Percentiles rank a stretch among this genome's conserved stretches.
These are phyloP conservation scores for Verticillium longisporum DNA, from an alignment of 2,329 filamentous ascomycete species.

Conservation along the genomic window DNA sequence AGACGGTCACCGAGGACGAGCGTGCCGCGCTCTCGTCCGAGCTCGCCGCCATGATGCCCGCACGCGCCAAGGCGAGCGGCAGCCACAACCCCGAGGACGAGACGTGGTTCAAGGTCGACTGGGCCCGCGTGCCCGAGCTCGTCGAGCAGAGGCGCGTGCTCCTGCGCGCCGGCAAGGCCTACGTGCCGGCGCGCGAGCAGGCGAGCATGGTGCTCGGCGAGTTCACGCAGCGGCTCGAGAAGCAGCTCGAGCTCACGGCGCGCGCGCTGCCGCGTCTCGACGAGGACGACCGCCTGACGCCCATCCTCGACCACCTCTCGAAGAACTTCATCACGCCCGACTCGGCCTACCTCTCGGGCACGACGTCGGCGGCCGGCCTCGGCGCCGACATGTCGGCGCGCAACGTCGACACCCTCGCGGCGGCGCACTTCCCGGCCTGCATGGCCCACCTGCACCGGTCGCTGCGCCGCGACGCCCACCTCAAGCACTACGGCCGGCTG, in stretches of 20 bases:
- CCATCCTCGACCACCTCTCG: slow-evolving; percentile 69
- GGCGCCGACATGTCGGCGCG: slow-evolving; percentile 71
- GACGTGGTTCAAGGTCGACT: slow-evolving; percentile 93
- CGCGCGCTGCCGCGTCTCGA: slow-evolving; percentile 86
- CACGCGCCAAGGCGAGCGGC: slow-evolving; percentile 26
- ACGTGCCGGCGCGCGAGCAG: slow-evolving; percentile 82
- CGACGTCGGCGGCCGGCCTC: slow-evolving; percentile 50
- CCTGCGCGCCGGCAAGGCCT: slow-evolving; percentile 76
- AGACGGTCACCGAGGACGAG: slow-evolving; percentile 73
- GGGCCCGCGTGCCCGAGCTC: slow-evolving; percentile 85
- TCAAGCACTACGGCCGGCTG: slow-evolving; percentile 88
- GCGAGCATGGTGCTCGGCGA: slow-evolving; percentile 83
- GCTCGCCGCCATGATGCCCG: slow-evolving; percentile 43
- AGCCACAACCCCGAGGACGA: slow-evolving; percentile 58
- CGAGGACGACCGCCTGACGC: slow-evolving; percentile 83
- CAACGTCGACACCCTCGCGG: slow-evolving; percentile 67
- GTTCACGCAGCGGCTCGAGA: slow-evolving; percentile 73
- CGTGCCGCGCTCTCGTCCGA: slow-evolving; percentile 56
- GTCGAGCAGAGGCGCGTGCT: slow-evolving; percentile 75
- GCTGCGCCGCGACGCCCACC: slow-evolving; percentile 77
- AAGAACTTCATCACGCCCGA: slow-evolving; percentile 95
- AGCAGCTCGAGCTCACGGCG: slow-evolving; percentile 83
- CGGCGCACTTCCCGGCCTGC: slow-evolving; percentile 80
- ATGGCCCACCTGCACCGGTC: slow-evolving; percentile 89
- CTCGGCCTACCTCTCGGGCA: slow-evolving; percentile 62